A percentile compares a stretch with the other conserved stretches of the same genome.
These are phyloP conservation scores for Trichoderma gracile DNA, from an alignment of 2,329 filamentous ascomycete species.

Conservation along the genomic window DNA sequence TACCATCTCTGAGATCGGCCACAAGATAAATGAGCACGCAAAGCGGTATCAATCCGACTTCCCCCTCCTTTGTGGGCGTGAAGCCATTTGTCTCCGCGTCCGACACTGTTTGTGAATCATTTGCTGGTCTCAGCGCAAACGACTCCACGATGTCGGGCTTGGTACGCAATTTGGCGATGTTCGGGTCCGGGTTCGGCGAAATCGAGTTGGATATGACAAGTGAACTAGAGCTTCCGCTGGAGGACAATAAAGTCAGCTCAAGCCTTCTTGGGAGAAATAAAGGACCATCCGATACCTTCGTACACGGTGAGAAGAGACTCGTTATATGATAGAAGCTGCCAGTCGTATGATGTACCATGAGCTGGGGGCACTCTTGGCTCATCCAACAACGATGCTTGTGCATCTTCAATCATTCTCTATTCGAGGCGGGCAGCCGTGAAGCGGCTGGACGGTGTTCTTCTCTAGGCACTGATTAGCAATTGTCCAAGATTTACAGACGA, in stretches of 20 bases:
- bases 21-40: not conserved
- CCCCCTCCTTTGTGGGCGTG: not conserved
- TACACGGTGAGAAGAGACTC: no score
- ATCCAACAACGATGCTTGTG: no score
- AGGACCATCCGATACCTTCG: not conserved
- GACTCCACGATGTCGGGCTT: not conserved
- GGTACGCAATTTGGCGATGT: conserved; percentile 2
- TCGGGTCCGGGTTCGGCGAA: not conserved
- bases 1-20: not conserved
- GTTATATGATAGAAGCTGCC: no score
- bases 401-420: no score
- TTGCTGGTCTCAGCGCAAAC: not conserved
- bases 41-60: not conserved
- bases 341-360: no score
- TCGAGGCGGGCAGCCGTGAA: no score
- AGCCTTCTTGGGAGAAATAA: not conserved
- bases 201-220: not conserved
- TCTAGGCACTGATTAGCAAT: no score
- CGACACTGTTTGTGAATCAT: not conserved
- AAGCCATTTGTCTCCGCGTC: not conserved
- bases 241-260: not conserved
- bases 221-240: not conserved
- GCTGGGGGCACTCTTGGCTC: no score
- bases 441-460: no score
- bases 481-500: no score